Conservation (phyloP, 2,329 filamentous ascomycete species). For the Penicillium corylophilum region DNA sequence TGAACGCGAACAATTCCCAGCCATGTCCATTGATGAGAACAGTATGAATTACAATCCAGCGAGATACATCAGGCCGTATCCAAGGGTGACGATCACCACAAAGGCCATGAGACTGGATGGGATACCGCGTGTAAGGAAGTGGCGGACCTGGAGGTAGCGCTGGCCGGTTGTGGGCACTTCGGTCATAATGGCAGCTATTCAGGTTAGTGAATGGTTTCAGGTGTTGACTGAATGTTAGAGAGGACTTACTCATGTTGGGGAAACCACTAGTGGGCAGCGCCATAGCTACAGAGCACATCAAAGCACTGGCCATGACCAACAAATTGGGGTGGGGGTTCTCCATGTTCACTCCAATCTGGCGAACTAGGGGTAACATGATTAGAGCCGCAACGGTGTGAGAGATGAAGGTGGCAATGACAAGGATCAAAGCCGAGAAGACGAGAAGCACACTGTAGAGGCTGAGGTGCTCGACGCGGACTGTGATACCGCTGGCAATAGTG, state of each 20-base stretch:
- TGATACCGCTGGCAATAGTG: constrained; percentile 79
- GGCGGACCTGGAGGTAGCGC: constrained; percentile 84
- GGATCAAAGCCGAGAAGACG: constrained; percentile 78
- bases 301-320: constrained; percentile 87
- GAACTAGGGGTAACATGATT: constrained; percentile 88
- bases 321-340: constrained; percentile 88
- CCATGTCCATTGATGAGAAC: not conserved
- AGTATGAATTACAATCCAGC: constrained; percentile 56
- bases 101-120: constrained; percentile 82
- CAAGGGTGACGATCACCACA: constrained; percentile 78
- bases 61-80: constrained; percentile 84
- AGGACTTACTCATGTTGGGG: constrained; percentile 94
- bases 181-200: constrained; percentile 95
- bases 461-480: constrained; percentile 69
- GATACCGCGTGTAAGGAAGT: constrained; percentile 92
- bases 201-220: constrained; percentile 7
- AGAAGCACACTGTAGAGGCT: constrained; percentile 83
- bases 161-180: constrained; percentile 89
- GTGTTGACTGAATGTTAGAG: constrained; percentile 9
- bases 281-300: constrained; percentile 99
- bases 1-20: not conserved
- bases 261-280: constrained; percentile 93
- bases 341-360: constrained; percentile 81
- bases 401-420: constrained; percentile 96
- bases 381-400: constrained; percentile 94